Percentiles rank a stretch among this genome's conserved stretches.
These are phyloP conservation scores for Allomyces macrogynus DNA, from an alignment of 192 early-diverging fungal genomes.

Conservation along the genomic window DNA sequence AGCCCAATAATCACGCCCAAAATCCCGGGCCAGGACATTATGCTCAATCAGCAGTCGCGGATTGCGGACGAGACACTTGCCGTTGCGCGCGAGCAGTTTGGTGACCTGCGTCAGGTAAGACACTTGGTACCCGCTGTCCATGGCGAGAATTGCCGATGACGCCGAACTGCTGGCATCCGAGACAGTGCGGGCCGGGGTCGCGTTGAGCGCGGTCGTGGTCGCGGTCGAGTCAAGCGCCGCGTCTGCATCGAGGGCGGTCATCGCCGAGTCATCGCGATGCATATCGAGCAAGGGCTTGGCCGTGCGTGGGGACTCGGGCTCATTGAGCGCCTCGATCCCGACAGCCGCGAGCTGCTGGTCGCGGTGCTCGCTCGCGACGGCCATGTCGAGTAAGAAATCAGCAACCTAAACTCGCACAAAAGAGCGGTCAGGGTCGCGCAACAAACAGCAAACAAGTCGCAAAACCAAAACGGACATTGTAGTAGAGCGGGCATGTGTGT, in stretches of 20 bases:
- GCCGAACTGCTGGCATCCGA: too few relatives aligned
- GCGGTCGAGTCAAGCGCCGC: too few relatives aligned
- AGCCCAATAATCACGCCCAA: conserved; percentile 43
- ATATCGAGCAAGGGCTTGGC: background rate
- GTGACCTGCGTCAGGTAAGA: conserved; percentile 32
- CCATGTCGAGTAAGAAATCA: conserved; percentile 1
- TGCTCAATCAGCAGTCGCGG: conserved; percentile 30
- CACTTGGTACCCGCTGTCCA: conserved; percentile 2
- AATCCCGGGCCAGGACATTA: conserved; percentile 19
- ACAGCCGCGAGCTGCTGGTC: conserved; percentile 6
- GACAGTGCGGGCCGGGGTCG: too few relatives aligned
- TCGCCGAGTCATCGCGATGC: background rate
- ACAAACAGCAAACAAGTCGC: too few relatives aligned
- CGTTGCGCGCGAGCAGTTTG: conserved; percentile 20
- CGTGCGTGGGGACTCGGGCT: too few relatives aligned
- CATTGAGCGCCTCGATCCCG: conserved; percentile 1
- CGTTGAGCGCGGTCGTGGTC: too few relatives aligned
- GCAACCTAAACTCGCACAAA: conserved; percentile 13
- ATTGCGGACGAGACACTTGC: conserved; percentile 20
- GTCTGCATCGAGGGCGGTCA: too few relatives aligned
- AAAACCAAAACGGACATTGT: conserved; percentile 8
- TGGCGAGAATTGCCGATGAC: too few relatives aligned
- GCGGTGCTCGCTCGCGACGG: conserved; percentile 1
- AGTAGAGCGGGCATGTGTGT: conserved; percentile 11
- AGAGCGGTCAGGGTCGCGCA: conserved; percentile 11